These are phyloP conservation scores for Taphrina wiesneri DNA, from an alignment of 1,139 yeast species.

Conservation along the genomic window DNA sequence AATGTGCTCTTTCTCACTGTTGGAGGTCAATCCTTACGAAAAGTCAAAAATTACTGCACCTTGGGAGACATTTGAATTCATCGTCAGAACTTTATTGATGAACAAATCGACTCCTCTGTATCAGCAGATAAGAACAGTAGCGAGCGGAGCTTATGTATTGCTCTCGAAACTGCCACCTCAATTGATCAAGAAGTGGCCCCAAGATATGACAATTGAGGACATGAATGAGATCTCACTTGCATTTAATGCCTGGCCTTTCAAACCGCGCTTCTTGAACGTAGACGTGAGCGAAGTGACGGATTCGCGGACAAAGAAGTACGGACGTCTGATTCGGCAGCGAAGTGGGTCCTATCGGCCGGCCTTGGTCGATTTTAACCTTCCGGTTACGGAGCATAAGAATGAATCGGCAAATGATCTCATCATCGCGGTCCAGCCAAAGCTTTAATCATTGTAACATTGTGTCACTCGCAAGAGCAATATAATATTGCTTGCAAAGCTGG, in stretches of 20 bases:
- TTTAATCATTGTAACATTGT: not conserved
- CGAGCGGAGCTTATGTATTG: conserved; percentile 25
- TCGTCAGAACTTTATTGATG: conserved; percentile 8
- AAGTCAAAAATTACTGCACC: conserved; percentile 22
- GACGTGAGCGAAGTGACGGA: conserved; percentile 6
- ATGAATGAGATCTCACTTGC: conserved; percentile 23
- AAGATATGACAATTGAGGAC: conserved; percentile 27
- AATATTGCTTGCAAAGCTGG: too few species aligned
- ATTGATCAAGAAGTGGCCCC: conserved; percentile 12
- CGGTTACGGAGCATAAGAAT: not conserved
- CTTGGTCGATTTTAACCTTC: not conserved
- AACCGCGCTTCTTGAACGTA: conserved; percentile 15
- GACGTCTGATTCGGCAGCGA: not conserved
- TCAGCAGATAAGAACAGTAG: conserved; percentile 19
- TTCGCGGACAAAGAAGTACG: conserved; percentile 3
- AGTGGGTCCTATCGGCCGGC: not conserved
- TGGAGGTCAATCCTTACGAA: conserved; percentile 24
- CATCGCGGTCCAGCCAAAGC: not conserved
- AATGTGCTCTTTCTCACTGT: conserved; percentile 3
- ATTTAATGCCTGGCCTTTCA: conserved; percentile 28
- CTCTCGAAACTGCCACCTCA: conserved; percentile 11
- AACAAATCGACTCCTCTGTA: conserved; percentile 22
- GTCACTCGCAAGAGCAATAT: too few species aligned
- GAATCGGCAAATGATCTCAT: not conserved
- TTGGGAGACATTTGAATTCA: conserved; percentile 29